These are phyloP conservation scores for Arabis hirsuta DNA, from an alignment of 345 rosid species.

Conservation along the genomic window DNA sequence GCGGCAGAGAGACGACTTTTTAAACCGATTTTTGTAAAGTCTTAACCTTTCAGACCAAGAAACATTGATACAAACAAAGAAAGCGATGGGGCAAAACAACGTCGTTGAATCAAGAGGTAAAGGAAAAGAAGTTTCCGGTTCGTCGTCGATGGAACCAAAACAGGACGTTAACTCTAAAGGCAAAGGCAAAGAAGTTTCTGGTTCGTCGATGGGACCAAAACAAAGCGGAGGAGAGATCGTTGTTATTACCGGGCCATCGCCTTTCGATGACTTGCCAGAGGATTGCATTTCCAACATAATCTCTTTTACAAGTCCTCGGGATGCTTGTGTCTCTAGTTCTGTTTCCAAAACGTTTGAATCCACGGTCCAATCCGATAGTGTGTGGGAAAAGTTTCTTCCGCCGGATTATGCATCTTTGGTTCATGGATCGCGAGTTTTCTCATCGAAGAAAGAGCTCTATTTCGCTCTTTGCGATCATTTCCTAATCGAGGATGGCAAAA, in stretches of 20 bases:
- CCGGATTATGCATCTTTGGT: constrained; percentile 38
- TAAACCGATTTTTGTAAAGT: background rate
- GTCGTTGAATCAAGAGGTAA: background rate
- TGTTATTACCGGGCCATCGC: background rate
- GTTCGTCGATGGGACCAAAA: background rate
- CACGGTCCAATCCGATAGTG: constrained; percentile 52
- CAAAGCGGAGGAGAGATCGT: too few species aligned
- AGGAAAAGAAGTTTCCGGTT: constrained; percentile 6
- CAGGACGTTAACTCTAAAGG: background rate
- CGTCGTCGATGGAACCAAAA: background rate
- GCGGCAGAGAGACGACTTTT: background rate
- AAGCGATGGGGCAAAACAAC: background rate
- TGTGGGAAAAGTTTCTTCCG: constrained; percentile 61
- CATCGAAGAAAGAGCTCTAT: constrained; percentile 55
- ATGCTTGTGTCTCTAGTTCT: constrained; percentile 46
- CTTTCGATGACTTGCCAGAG: constrained; percentile 38
- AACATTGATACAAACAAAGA: background rate
- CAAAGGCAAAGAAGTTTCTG: background rate
- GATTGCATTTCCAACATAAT: constrained; percentile 50
- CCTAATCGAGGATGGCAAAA: constrained; percentile 47
- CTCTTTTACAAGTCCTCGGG: constrained; percentile 49
- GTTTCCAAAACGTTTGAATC: constrained; percentile 50
- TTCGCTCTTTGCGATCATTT: constrained; percentile 52
- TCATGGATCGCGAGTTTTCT: constrained; percentile 7
- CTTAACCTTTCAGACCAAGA: constrained; percentile 6